A percentile compares a stretch with the other conserved stretches of the same genome.
Evolutionary conservation across 2,329 filamentous ascomycete genomes (phyloP).

Genomic region (Fusarium sp.): DNA sequence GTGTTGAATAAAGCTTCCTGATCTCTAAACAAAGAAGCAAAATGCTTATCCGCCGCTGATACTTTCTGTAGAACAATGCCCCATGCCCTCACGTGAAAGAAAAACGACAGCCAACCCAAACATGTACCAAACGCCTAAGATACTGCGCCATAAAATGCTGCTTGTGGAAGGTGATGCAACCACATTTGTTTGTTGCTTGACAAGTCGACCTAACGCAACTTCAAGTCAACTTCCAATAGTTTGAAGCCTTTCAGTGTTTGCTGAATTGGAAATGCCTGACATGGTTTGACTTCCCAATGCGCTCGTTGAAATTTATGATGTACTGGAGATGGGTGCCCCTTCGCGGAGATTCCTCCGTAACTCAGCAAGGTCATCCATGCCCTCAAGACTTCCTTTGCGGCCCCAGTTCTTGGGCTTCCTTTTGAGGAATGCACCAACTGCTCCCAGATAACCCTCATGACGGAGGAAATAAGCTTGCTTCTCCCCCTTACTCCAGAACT

Average conservation of each 20-base stretch:
- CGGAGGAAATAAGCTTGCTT: constrained; percentile 96
- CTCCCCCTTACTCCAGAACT: constrained; percentile 93
- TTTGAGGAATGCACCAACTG: constrained; percentile 93
- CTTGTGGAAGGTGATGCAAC: background rate
- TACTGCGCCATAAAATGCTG: constrained; percentile 12
- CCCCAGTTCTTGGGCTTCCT: constrained; percentile 92
- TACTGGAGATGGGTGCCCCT: constrained; percentile 12
- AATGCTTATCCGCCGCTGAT: background rate
- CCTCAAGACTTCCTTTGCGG: constrained; percentile 78
- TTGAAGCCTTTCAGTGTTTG: constrained; percentile 7
- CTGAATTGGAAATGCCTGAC: background rate
- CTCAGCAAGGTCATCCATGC: constrained; percentile 45
- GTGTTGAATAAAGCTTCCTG: background rate
- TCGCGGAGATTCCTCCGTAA: constrained; percentile 39
- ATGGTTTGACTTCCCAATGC: background rate
- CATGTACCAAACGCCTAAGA: constrained; percentile 26
- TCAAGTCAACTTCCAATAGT: background rate
- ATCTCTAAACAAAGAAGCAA: background rate
- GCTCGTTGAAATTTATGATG: constrained; percentile 1
- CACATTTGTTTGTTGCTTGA: background rate
- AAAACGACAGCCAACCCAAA: constrained; percentile 7
- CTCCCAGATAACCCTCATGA: constrained; percentile 94
- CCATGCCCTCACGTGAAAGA: constrained; percentile 13
- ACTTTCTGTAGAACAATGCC: constrained; percentile 2
- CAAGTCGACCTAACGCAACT: background rate